Conservation (phyloP, 306 rosid genomes). For the Albizia julibrissin region DNA sequence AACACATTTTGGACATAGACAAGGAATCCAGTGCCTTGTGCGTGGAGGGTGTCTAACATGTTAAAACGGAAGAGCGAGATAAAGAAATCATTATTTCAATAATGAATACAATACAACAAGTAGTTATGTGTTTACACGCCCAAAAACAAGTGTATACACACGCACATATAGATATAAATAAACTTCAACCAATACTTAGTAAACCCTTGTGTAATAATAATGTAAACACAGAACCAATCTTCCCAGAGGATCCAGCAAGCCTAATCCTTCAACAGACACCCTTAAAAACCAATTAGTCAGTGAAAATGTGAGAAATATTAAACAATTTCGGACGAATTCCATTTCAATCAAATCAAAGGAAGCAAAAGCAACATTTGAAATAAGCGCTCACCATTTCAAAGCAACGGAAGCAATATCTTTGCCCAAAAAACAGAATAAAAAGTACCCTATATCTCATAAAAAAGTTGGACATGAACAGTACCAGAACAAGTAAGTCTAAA, state of each 20-base stretch:
- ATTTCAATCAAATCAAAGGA: constrained; percentile 14
- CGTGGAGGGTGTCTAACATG: background rate
- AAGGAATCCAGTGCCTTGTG: background rate
- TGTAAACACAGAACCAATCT: constrained; percentile 6
- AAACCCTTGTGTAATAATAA: background rate
- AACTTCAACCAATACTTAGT: background rate
- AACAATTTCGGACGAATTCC: background rate
- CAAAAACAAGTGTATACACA: background rate
- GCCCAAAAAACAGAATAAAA: constrained; percentile 37
- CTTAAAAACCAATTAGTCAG: constrained; percentile 18
- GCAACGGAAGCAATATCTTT: constrained; percentile 32
- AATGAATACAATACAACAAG: background rate
- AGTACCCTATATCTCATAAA: constrained; percentile 42
- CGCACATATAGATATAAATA: no score
- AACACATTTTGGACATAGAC: background rate
- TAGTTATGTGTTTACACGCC: background rate
- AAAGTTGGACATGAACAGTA: constrained; percentile 88
- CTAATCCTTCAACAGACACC: background rate
- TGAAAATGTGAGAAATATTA: background rate
- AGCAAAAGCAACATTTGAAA: background rate
- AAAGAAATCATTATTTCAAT: background rate
- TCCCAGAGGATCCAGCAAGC: constrained; percentile 11
- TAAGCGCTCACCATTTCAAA: constrained; percentile 45
- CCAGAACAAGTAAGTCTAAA: constrained; percentile 91
- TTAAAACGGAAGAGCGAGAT: background rate